Base-by-base conservation (phyloP, 306 rosid genomes). In the Hippophae tibetana region DNA sequence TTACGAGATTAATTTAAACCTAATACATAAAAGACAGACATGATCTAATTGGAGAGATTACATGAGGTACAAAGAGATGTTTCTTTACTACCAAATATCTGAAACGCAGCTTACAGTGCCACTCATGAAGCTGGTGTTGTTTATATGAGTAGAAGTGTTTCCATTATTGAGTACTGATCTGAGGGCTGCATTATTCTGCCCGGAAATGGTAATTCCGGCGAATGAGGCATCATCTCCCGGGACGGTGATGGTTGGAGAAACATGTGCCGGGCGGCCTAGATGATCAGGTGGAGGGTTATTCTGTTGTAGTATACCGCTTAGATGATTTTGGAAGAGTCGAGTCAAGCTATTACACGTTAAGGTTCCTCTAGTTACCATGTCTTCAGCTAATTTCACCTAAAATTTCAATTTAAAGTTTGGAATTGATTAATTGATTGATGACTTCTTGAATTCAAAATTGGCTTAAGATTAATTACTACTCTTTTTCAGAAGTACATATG, bases 301-400 rank as follows among this genome's bases (percentile, higher is more conserved):
- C 10, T 76, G 86, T 31, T 77, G 84, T 2, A 77, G 78, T 7
- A 74, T 8, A 3, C 46, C 64, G 69, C 47, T 69, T 55, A 76
- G n/a, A 62, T 81, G 95, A 64, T 65, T 67, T n/a, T 78, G 97
- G 54, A 80, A 46, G 71, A 82, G 54, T 52, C 82, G 89, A 66
- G 73, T 81, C 51, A 82, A 53, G 38, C 38, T 31, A 14, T 74
- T 78, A 44, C 69, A 42, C 41, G 68, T 79, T 66, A 93, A 68
- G 43, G 90, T 77, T 64, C 90, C 79, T 58, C 95, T 66, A 59
- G 99, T 69, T n/a, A 93, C 84, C 82, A 86, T 84, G 42, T 80
- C 97, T 71, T 93, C 99, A 6, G 99, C 99, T 69, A 93, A 81
- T 65, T 89, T 86, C 72, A 93, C 97, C 99, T 93, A 10, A 31